phyloP scores from a whole-genome alignment of 2,329 filamentous ascomycete species.

The Talaromyces albobiverticillius region DNA sequence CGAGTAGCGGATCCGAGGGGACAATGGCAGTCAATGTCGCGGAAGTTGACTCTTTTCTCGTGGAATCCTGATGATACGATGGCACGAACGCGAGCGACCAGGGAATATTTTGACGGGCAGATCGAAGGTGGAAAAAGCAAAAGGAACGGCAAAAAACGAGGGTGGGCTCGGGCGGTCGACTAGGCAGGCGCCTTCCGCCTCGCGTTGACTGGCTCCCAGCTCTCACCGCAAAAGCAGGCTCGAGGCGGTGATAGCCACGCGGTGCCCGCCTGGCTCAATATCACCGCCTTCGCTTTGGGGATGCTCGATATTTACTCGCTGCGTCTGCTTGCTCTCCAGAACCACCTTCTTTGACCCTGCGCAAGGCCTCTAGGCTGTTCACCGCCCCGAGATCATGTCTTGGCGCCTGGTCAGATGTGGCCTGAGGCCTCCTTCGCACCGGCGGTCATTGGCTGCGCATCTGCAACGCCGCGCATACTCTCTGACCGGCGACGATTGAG shows the following conservation, averaged over 20 bases:
- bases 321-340: too few species aligned
- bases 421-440: background rate
- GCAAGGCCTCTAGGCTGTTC: too few species aligned
- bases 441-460: background rate
- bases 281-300: conserved; percentile 16
- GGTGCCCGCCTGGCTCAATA: too few species aligned
- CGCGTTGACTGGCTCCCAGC: conserved; percentile 15
- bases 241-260: conserved; percentile 13
- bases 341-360: too few species aligned
- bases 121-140: conserved; percentile 22
- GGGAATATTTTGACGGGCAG: conserved; percentile 16
- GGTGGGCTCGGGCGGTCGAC: conserved; percentile 29
- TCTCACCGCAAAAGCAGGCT: conserved; percentile 8
- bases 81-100: background rate
- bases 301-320: too few species aligned
- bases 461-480: background rate
- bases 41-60: background rate
- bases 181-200: conserved; percentile 10
- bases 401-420: background rate
- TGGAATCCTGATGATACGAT: background rate
- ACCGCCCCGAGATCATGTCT: background rate
- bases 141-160: conserved; percentile 35
- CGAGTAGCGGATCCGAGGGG: background rate
- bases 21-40: background rate
- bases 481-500: background rate